A percentile compares a stretch with the other conserved stretches of the same genome.
phyloP scores from a whole-genome alignment of 371 early-diverging fungal genomes.

The Mortierella sp. region DNA sequence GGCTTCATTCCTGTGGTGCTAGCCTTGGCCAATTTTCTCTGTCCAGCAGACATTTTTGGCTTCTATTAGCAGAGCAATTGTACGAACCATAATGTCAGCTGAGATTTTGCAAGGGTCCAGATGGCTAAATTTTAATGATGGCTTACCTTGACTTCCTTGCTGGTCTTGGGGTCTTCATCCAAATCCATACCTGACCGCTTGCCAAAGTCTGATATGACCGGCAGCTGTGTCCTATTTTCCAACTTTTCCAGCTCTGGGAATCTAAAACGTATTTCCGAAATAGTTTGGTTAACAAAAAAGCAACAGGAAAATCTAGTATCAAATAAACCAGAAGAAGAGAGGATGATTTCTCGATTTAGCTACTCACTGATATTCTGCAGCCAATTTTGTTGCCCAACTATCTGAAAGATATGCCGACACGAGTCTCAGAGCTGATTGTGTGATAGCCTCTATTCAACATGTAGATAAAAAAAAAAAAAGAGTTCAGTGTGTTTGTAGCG shows the following conservation, averaged over 20 bases:
- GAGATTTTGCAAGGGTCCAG: background rate
- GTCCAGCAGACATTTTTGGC: conserved; percentile 51
- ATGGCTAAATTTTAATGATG: background rate
- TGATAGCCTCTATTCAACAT: conserved; percentile 39
- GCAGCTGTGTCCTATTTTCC: conserved; percentile 42
- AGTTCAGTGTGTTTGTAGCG: background rate
- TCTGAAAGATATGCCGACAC: conserved; percentile 43
- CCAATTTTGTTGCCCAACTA: conserved; percentile 35
- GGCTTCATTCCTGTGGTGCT: conserved; percentile 56
- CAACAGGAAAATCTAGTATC: background rate
- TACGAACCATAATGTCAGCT: too few species aligned
- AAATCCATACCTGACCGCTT: conserved; percentile 47
- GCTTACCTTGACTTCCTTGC: conserved; percentile 38
- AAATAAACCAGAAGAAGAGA: too few species aligned
- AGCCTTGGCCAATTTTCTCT: conserved; percentile 53
- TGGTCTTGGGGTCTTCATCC: conserved; percentile 34
- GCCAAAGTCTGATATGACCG: conserved; percentile 33
- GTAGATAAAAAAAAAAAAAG: too few species aligned
- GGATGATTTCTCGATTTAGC: too few species aligned
- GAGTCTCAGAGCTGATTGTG: conserved; percentile 26
- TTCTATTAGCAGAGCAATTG: conserved; percentile 19
- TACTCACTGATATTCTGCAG: conserved; percentile 33
- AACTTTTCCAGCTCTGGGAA: conserved; percentile 51
- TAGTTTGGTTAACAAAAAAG: background rate
- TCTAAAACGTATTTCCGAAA: background rate